Conservation (phyloP, 2,329 filamentous ascomycete species). For the Nectriaceae sp. region DNA sequence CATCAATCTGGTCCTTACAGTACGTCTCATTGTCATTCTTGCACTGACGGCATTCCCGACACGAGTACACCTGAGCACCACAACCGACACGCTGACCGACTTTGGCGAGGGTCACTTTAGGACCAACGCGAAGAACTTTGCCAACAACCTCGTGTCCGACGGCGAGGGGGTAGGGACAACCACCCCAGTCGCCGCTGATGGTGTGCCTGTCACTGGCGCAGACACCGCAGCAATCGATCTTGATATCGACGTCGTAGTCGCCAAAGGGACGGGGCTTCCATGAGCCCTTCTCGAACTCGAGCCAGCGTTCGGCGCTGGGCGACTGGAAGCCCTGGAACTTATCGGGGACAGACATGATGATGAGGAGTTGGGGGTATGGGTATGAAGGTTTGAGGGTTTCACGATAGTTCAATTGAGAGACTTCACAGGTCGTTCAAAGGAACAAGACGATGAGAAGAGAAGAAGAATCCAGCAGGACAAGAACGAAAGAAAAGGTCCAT, state of each 20-base stretch:
- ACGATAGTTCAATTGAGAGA: not conserved
- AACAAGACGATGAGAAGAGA: not conserved
- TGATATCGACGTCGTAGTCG: slow-evolving; percentile 84
- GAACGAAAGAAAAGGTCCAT: slow-evolving; percentile 1
- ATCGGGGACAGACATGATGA: slow-evolving; percentile 56
- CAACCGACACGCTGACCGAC: slow-evolving; percentile 61
- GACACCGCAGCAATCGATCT: slow-evolving; percentile 79
- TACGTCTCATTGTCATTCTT: slow-evolving; percentile 44
- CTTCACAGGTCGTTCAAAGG: not conserved
- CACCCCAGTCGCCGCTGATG: slow-evolving; percentile 68
- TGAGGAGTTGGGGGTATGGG: not conserved
- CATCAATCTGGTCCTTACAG: slow-evolving; percentile 43
- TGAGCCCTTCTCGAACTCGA: slow-evolving; percentile 69
- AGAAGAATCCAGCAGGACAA: slow-evolving; percentile 3
- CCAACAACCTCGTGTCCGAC: slow-evolving; percentile 76
- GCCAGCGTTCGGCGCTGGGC: slow-evolving; percentile 53
- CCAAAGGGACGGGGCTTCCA: slow-evolving; percentile 85
- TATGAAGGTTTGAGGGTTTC: too few species aligned
- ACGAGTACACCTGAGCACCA: slow-evolving; percentile 59
- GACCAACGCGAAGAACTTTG: slow-evolving; percentile 65
- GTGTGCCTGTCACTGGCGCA: slow-evolving; percentile 75
- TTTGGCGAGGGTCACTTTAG: slow-evolving; percentile 47
- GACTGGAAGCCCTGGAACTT: slow-evolving; percentile 65
- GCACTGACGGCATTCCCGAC: slow-evolving; percentile 45
- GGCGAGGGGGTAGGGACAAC: slow-evolving; percentile 61